These are phyloP conservation scores for Phytophthora idaei DNA, from an alignment of 352 stramenopile species.

Conservation along the genomic window DNA sequence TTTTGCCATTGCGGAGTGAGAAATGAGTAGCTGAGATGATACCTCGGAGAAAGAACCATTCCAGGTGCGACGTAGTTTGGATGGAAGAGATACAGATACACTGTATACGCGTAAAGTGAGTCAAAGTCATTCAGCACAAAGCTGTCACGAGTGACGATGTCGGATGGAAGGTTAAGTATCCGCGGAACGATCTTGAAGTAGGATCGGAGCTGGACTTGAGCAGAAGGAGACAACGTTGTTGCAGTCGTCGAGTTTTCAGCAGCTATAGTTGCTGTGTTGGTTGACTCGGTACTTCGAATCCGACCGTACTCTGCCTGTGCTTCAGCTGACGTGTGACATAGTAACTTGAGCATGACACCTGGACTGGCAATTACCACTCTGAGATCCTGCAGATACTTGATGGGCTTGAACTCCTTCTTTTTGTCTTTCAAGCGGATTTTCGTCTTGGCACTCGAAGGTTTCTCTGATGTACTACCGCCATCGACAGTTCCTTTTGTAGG, in stretches of 20 bases:
- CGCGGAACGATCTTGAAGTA: conserved; percentile 75
- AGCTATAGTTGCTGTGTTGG: conserved; percentile 26
- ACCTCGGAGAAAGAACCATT: conserved; percentile 46
- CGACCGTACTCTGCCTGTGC: conserved; percentile 60
- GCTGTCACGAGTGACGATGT: conserved; percentile 69
- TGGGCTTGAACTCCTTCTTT: conserved; percentile 66
- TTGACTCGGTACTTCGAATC: conserved; percentile 47
- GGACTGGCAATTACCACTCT: conserved; percentile 55
- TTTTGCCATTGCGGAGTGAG: conserved; percentile 71
- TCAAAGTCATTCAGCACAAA: conserved; percentile 82
- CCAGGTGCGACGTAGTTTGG: conserved; percentile 63
- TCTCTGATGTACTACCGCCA: conserved; percentile 2
- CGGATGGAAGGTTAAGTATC: conserved; percentile 57
- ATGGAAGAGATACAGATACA: conserved; percentile 73
- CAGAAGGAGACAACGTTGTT: conserved; percentile 56
- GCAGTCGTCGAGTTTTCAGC: conserved; percentile 60
- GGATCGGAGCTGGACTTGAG: conserved; percentile 64
- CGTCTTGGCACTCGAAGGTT: conserved; percentile 14
- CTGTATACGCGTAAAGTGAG: conserved; percentile 65
- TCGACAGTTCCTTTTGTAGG: neutral
- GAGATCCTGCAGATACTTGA: conserved; percentile 73
- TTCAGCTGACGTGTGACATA: conserved; percentile 64
- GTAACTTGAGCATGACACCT: conserved; percentile 72
- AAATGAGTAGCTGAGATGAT: conserved; percentile 66
- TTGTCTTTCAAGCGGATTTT: conserved; percentile 64